Percentiles rank a stretch among this genome's conserved stretches.
Evolutionary conservation across 768 basidiomycete species (phyloP).

Genomic region (Boletus rufocinnamomeus): DNA sequence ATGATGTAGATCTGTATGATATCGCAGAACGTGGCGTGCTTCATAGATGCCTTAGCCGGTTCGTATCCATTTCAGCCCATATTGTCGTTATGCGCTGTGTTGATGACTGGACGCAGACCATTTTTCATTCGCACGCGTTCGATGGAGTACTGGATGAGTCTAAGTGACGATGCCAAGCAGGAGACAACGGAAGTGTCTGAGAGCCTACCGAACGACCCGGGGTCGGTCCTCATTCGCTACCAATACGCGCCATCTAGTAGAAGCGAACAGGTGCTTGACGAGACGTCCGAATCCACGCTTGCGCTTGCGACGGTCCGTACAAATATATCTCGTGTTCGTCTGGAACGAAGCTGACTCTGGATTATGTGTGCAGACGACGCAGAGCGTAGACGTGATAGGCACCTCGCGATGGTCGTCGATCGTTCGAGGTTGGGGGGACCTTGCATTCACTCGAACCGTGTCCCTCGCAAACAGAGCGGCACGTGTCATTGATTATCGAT

Average conservation of each 20-base stretch:
- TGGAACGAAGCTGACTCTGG: conserved; percentile 2
- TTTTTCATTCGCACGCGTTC: background rate
- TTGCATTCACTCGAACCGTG: background rate
- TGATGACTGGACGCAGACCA: background rate
- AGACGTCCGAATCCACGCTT: background rate
- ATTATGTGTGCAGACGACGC: background rate
- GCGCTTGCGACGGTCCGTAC: conserved; percentile 10
- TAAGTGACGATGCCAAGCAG: background rate
- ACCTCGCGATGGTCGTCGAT: conserved; percentile 3
- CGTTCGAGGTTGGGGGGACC: background rate
- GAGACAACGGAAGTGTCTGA: background rate
- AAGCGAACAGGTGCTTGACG: background rate
- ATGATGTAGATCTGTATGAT: conserved; percentile 4
- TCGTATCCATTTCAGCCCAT: background rate
- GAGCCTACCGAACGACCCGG: background rate
- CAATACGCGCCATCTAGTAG: background rate
- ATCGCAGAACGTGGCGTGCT: conserved; percentile 6
- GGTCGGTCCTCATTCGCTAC: background rate
- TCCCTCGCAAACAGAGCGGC: background rate
- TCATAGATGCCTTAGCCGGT: conserved; percentile 10
- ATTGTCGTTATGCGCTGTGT: no score
- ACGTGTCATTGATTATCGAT: conserved; percentile 4
- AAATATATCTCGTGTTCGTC: background rate
- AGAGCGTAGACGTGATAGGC: background rate
- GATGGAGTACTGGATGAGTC: background rate